These are phyloP conservation scores for Pelargonium cotyledonis DNA, from an alignment of 441 rosid genomes.

Conservation along the genomic window DNA sequence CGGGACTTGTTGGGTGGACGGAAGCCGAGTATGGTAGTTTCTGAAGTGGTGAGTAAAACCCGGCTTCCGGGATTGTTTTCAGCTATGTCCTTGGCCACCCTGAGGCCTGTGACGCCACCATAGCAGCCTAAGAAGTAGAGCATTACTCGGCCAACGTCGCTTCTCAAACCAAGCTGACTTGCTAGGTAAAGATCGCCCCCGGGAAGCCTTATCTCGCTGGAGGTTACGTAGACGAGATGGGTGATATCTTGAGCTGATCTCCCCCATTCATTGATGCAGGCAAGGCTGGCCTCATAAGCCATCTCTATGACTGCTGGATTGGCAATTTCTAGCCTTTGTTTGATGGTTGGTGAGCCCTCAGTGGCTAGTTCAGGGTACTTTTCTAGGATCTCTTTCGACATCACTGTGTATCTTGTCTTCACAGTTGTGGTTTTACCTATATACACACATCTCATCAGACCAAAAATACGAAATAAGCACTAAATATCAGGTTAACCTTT, in stretches of 20 bases:
- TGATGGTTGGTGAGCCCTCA: slow-evolving; percentile 76
- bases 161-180: slow-evolving; percentile 65
- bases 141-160: slow-evolving; percentile 63
- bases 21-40: slow-evolving; percentile 92
- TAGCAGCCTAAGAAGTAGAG: slow-evolving; percentile 89
- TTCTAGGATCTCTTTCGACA: slow-evolving; percentile 83
- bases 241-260: slow-evolving; percentile 65
- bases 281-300: slow-evolving; percentile 66
- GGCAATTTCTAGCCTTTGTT: slow-evolving; percentile 68
- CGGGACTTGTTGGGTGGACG: slow-evolving; percentile 80
- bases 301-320: slow-evolving; percentile 78
- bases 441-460: background rate
- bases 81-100: slow-evolving; percentile 87
- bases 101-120: slow-evolving; percentile 89
- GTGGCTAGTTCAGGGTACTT: slow-evolving; percentile 77
- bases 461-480: background rate
- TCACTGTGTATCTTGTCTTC: slow-evolving; percentile 86
- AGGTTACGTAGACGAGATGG: slow-evolving; percentile 84
- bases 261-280: slow-evolving; percentile 79
- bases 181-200: slow-evolving; percentile 85
- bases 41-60: slow-evolving; percentile 75
- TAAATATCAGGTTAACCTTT: too few species aligned
- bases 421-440: slow-evolving; percentile 93
- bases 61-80: slow-evolving; percentile 92
- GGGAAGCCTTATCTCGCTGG: slow-evolving; percentile 87